Evolutionary conservation across 768 basidiomycete species (phyloP), one percentile per base, ranked within the genome.

Genomic region (Suillus luteus): DNA sequence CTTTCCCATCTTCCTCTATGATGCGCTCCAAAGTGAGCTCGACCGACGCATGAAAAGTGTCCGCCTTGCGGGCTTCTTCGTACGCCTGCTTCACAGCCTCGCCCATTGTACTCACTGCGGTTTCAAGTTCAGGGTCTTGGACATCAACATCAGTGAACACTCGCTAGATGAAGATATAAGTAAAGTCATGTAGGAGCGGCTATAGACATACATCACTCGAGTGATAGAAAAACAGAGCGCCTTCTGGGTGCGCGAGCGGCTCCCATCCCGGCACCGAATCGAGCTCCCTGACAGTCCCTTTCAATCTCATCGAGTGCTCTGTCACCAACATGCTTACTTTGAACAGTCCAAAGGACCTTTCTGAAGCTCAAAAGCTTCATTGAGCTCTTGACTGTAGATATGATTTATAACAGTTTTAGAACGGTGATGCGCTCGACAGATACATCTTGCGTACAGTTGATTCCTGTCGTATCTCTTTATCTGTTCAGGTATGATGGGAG

Each of bases 191-290:
- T 51, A 33, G 15, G 14, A 15, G 11, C 2, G 1, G 10, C n/a
- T 31, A 44, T 48, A 41, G 19, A 49, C 57, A 72, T 57, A 84
- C 85, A 72, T 79, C 78, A 11, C 71, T 65, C 49, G 65, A 35
- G 58, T 85, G 75, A 65, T 75, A 80, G 64, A 84, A 87, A 68
- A 86, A 88, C 27, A 80, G 74, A 15, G 78, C 79, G 6, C 86
- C 86, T 72, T 88, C 85, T 0, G 85, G 84, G 69, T 86, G 85
- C 5, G 74, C 70, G 35, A 74, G 73, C 2, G 77, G 65, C 7
- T 62, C 70, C 86, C 86, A 87, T 31, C 51, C 51, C 3, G 9
- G 10, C 27, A 31, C 51, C 15, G 27, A 8, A 19, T 9, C 27
- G 9, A 52, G 51, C 51, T 52, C 51, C 17, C 51, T 52, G 27